These are phyloP conservation scores for Capsicum chinense DNA, from an alignment of 257 asterid genomes.

Conservation along the genomic window DNA sequence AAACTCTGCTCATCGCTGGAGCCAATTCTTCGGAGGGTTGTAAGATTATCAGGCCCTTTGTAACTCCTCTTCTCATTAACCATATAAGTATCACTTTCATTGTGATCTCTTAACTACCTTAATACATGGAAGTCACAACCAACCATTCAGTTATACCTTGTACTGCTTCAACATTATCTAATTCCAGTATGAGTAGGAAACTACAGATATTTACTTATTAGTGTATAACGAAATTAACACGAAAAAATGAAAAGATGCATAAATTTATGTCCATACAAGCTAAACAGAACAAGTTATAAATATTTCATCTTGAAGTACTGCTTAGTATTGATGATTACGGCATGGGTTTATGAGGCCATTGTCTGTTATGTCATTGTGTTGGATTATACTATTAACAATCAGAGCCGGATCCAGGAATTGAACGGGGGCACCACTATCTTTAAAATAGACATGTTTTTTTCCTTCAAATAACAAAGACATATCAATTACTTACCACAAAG, in stretches of 20 bases:
- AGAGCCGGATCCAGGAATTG: no score
- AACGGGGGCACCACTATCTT: no score
- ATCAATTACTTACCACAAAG: no score
- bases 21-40: slow-evolving; percentile 96
- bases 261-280: slow-evolving; percentile 11
- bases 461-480: no score
- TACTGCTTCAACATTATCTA: background rate
- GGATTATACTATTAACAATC: background rate
- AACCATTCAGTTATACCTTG: background rate
- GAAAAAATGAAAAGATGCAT: background rate
- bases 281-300: background rate
- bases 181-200: slow-evolving; percentile 3
- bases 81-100: background rate
- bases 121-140: slow-evolving; percentile 8
- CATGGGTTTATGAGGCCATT: background rate
- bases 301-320: background rate
- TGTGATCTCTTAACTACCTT: background rate
- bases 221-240: background rate
- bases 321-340: background rate
- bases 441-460: no score
- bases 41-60: slow-evolving; percentile 49
- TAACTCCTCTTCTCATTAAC: background rate
- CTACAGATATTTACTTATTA: background rate
- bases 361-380: background rate
- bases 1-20: slow-evolving; percentile 94